Base-by-base conservation (phyloP, 2,329 filamentous ascomycete species). In the Fusarium sulawesiense region DNA sequence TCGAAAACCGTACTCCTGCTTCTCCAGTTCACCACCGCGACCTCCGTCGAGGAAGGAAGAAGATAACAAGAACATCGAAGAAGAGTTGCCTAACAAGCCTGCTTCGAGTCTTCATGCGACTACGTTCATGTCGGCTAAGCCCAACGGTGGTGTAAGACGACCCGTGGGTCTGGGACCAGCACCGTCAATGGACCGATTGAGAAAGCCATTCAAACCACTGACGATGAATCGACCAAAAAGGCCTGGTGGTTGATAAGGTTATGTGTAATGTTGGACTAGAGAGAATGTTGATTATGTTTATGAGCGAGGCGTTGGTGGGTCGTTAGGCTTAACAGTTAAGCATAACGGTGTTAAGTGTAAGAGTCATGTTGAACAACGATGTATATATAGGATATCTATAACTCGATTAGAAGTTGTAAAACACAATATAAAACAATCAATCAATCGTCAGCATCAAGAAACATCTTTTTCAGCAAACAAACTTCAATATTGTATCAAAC, bases 181-280 rank as follows among this genome's bases (percentile, higher is more conserved):
- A 32, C 80, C 84, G 44, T 83, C 84, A 0, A 82, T 88, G 74
- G 83, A 86, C 51, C 82, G 81, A 69, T 74, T 88, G 50, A 80
- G 81, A 57, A 87, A 84, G 73, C 87, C 87, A 8, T 89, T 89
- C 60, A 88, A 87, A 77, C 85, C 84, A 45, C 78, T 88, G 70
- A 88, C 85, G 13, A 84, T 88, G 21, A 85, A 83, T 61, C 80
- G 84, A 30, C 78, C 79, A 20, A 63, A 68, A 49, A 75, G 75
- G 4, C 78, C 75, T 16, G 50, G 58, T 37, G 61, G 51, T 40
- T 72, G 61, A 72, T 47, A 45, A 23, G 37, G 42, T 63, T 20
- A 61, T 54, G 40, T 46, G 48, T 57, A 34, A 66, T 54, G 54
- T 11, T 57, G 20, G 23, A 56, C 29, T 56, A 14, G 7, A n/a